These are phyloP conservation scores for Daldinia bambusicola DNA, from an alignment of 495 filamentous ascomycete species.

Conservation along the genomic window DNA sequence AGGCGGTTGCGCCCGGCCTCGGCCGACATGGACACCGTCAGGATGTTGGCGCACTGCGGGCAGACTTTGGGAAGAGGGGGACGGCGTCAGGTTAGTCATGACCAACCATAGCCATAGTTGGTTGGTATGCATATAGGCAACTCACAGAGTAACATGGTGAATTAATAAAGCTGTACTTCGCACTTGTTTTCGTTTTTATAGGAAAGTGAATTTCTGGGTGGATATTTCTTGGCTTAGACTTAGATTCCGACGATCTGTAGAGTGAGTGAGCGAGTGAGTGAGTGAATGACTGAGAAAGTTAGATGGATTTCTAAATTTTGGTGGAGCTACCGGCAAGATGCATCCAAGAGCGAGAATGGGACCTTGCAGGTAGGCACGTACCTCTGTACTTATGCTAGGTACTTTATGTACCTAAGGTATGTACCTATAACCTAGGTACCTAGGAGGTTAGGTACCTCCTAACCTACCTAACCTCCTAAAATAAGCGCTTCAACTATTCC, in stretches of 20 bases:
- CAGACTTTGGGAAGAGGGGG: conserved; percentile 70
- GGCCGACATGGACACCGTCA: conserved; percentile 67
- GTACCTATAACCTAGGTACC: background rate
- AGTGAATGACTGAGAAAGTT: conserved; percentile 1
- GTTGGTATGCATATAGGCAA: background rate
- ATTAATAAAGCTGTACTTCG: conserved; percentile 7
- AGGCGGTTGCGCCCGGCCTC: conserved; percentile 68
- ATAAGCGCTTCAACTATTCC: conserved; percentile 42
- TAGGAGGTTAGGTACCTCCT: no score
- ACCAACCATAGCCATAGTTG: background rate
- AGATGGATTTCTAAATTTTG: conserved; percentile 10
- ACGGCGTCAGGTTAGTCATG: conserved; percentile 23
- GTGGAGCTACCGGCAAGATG: background rate
- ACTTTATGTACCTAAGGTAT: no score
- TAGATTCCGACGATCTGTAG: background rate
- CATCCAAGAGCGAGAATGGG: background rate
- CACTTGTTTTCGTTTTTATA: background rate
- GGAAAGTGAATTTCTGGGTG: background rate
- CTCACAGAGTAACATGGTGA: conserved; percentile 76
- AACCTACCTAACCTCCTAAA: no score
- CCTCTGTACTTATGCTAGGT: background rate
- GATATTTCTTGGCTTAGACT: background rate
- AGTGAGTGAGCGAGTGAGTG: background rate
- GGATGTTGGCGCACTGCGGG: conserved; percentile 89
- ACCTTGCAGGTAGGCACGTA: conserved; percentile 6